Evolutionary conservation across 2,329 filamentous ascomycete species (phyloP).

Genomic region (Cladosporium colombiae): DNA sequence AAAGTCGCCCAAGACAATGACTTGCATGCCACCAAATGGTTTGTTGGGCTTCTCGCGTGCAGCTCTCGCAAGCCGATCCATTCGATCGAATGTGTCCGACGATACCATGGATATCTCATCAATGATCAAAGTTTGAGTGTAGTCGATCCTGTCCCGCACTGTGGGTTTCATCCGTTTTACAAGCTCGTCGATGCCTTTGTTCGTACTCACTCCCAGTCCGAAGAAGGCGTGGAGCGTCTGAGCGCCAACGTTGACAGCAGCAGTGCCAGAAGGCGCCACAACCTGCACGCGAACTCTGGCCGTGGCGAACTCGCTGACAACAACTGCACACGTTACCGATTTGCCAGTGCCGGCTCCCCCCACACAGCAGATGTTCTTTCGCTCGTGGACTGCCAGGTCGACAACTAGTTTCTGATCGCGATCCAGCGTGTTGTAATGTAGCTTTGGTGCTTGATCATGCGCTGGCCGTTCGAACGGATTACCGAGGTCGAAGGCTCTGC

Average conservation of each 20-base stretch:
- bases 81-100: constrained; percentile 54
- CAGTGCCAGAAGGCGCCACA: constrained; percentile 61
- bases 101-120: constrained; percentile 70
- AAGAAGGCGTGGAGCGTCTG: constrained; percentile 59
- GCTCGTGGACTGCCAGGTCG: not conserved
- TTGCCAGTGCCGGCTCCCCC: constrained; percentile 27
- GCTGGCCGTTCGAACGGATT: not conserved
- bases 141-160: constrained; percentile 41
- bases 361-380: constrained; percentile 4
- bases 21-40: constrained; percentile 23
- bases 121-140: constrained; percentile 60
- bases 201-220: constrained; percentile 54
- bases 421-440: not conserved
- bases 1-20: constrained; percentile 62
- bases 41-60: constrained; percentile 14
- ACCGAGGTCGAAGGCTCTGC: no score
- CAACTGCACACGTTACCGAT: constrained; percentile 1
- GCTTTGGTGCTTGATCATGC: not conserved
- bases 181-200: constrained; percentile 45
- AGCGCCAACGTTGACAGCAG: constrained; percentile 59
- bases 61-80: constrained; percentile 40
- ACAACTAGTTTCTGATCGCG: not conserved
- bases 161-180: constrained; percentile 25
- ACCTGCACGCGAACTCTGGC: constrained; percentile 49
- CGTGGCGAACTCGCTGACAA: constrained; percentile 36